A percentile compares a stretch with the other conserved stretches of the same genome.
phyloP scores from a whole-genome alignment of 345 rosid genomes.

The Populus davidiana region DNA sequence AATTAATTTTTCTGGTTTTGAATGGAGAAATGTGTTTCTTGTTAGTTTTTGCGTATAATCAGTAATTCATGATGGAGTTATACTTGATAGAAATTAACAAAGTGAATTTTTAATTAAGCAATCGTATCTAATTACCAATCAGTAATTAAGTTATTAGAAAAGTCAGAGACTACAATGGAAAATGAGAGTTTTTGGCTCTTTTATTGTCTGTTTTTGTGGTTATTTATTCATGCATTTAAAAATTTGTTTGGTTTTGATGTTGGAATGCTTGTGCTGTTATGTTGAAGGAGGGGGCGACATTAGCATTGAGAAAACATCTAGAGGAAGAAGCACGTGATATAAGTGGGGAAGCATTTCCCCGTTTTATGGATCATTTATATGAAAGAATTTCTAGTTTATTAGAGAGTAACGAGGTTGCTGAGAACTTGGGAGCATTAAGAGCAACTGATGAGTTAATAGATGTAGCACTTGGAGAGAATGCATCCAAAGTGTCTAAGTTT shows the following conservation, averaged over 20 bases:
- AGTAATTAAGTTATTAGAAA: not conserved
- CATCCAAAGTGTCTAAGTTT: slow-evolving; percentile 89
- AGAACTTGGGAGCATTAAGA: slow-evolving; percentile 88
- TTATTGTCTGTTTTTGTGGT: not conserved
- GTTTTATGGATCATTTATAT: slow-evolving; percentile 84
- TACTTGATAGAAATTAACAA: not conserved
- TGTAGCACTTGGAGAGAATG: slow-evolving; percentile 90
- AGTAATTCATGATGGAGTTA: not conserved
- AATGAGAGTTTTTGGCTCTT: not conserved
- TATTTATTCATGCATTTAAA: not conserved
- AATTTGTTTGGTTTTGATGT: slow-evolving; percentile 7
- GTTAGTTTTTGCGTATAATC: not conserved
- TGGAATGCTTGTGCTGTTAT: slow-evolving; percentile 9
- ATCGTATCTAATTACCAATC: not conserved
- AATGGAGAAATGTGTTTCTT: not conserved
- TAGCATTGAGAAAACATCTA: slow-evolving; percentile 77
- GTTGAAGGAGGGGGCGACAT: slow-evolving; percentile 71
- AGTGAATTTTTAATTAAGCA: not conserved
- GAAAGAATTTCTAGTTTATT: slow-evolving; percentile 65
- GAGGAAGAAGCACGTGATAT: slow-evolving; percentile 91
- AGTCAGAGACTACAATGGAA: not conserved
- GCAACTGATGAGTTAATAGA: slow-evolving; percentile 92
- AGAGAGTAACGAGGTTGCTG: slow-evolving; percentile 72
- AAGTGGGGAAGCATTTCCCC: slow-evolving; percentile 78
- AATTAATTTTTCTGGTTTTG: not conserved